These are phyloP conservation scores for Suhomyces bribrorum DNA, from an alignment of 1,139 yeast species.

Conservation along the genomic window DNA sequence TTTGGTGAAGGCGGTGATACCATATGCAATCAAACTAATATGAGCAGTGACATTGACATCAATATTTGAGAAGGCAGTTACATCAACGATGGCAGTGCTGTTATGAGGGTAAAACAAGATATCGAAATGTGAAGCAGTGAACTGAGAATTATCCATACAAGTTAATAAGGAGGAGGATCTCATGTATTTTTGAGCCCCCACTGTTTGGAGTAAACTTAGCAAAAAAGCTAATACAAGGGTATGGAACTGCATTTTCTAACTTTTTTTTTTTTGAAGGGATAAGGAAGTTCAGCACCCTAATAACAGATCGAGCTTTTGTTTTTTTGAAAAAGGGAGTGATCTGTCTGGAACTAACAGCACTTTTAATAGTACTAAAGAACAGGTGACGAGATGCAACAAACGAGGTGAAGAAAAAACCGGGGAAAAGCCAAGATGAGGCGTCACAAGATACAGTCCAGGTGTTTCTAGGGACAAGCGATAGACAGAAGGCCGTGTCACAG, in stretches of 20 bases:
- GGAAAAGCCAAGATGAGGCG: not conserved
- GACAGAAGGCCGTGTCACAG: not conserved
- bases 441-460: not conserved
- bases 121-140: slow-evolving; percentile 84
- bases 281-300: too few species aligned
- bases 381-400: not conserved
- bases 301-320: too few species aligned
- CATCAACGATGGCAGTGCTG: slow-evolving; percentile 60
- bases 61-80: slow-evolving; percentile 79
- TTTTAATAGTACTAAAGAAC: not conserved
- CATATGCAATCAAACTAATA: slow-evolving; percentile 75
- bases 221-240: slow-evolving; percentile 2
- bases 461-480: not conserved
- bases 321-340: too few species aligned
- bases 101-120: slow-evolving; percentile 71
- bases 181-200: slow-evolving; percentile 32
- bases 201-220: slow-evolving; percentile 10
- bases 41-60: slow-evolving; percentile 71
- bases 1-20: slow-evolving; percentile 63
- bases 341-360: too few species aligned
- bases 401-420: not conserved
- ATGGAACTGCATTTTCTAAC: slow-evolving; percentile 5
- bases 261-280: too few species aligned
- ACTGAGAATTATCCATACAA: slow-evolving; percentile 88
- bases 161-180: slow-evolving; percentile 78